Evolutionary conservation across 2,329 filamentous ascomycete genomes (phyloP), one percentile per base, ranked within the genome.

Genomic region (Capronia coronata): DNA sequence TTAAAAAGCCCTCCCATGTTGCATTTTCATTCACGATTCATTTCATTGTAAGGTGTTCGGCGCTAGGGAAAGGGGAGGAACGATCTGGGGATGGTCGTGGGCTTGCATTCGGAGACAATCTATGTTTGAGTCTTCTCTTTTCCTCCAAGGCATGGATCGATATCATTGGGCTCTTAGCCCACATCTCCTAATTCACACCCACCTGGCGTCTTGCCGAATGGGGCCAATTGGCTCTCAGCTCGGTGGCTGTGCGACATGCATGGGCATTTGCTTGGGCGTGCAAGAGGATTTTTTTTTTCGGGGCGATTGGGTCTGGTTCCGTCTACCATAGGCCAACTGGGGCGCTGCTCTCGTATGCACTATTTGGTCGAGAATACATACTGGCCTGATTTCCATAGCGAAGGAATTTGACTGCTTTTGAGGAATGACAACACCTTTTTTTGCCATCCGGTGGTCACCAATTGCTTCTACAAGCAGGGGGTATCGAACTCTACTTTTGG

Each of bases 1-100:
- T 56, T 56, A 54, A 49, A 56, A 56, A 54, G 51, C 47, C 48
- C 42, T 25, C 39, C 48, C 46, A 46, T 54, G 48, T 53, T 56
- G 54, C 51, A 56, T 56, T 51, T 50, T 46, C 46, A 40, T 47
- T 56, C 43, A 54, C 45, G 54, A 56, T 43, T 51, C 42, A 41
- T 35, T 56, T 54, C 35, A 48, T 48, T 49, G 54, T 56, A 56
- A 56, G 54, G 54, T 52, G 54, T 56, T 39, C 23, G 59, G 60
- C 43, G 52, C 49, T 43, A n/a, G n/a, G n/a, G n/a, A n/a, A n/a
- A n/a, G 5, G 32, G 44, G 18, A 27, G 32, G 35, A 30, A 44
- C 30, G 34, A 43, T 25, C 45, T 30, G n/a, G 21, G 42, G 52
- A 46, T 42, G 52, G 41, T 48, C 37, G 22, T 44, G 38, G 18